Percentiles rank a stretch among this genome's conserved stretches.
Evolutionary conservation across 2,329 filamentous ascomycete species (phyloP).

Genomic region (Pseudocercospora cruenta): DNA sequence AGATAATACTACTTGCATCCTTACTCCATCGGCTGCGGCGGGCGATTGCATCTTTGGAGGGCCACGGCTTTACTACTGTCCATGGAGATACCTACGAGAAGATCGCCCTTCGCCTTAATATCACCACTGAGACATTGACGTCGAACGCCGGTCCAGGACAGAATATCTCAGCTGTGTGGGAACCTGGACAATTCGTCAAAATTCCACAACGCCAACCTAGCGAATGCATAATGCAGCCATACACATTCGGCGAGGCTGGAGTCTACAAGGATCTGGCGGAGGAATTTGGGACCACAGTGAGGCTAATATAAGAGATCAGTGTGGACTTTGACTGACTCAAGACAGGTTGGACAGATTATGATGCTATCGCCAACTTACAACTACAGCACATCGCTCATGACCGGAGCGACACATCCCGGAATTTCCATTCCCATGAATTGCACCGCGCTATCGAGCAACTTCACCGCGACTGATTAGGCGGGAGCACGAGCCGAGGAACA

Average conservation of each 20-base stretch:
- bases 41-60: constrained; percentile 4
- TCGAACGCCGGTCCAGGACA: neutral
- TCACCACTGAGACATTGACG: neutral
- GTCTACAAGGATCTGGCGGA: constrained; percentile 7
- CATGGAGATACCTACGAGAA: constrained; percentile 11
- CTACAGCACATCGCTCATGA: neutral
- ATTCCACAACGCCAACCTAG: neutral
- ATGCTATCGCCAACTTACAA: constrained; percentile 10
- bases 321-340: neutral
- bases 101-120: neutral
- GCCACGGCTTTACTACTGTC: constrained; percentile 3
- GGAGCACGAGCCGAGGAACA: neutral
- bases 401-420: neutral
- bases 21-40: neutral
- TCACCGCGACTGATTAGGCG: neutral
- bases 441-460: neutral
- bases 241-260: neutral
- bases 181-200: constrained; percentile 9
- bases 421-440: constrained; percentile 5
- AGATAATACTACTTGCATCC: constrained; percentile 5
- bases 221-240: constrained; percentile 8
- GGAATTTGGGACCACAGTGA: constrained; percentile 4
- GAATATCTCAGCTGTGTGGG: neutral
- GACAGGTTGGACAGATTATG: constrained; percentile 8
- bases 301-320: neutral